Conservation (phyloP, 768 basidiomycete species). For the Boletellus emodensis region DNA sequence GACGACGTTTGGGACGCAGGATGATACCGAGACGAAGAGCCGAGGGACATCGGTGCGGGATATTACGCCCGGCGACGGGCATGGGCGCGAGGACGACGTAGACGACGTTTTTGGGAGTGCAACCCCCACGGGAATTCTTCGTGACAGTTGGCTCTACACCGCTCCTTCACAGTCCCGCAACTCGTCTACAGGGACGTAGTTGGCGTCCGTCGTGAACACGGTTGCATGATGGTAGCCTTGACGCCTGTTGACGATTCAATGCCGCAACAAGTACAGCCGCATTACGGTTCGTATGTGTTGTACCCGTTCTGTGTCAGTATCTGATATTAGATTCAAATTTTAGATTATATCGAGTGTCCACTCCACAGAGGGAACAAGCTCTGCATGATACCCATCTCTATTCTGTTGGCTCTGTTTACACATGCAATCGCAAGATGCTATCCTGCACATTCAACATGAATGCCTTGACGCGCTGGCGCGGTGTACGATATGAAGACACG, state of each 20-base stretch:
- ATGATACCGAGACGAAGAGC: constrained; percentile 15
- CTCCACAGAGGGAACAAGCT: too few relatives aligned
- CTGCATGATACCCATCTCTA: neutral
- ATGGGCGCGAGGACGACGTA: constrained; percentile 1
- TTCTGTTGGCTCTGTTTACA: neutral
- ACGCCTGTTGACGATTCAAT: constrained; percentile 5
- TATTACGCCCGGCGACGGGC: neutral
- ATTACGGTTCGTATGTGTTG: constrained; percentile 12
- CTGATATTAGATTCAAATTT: neutral
- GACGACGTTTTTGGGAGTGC: constrained; percentile 12
- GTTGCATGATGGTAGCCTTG: neutral
- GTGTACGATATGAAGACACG: constrained; percentile 22
- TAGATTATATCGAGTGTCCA: constrained; percentile 5
- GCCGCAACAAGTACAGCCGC: neutral
- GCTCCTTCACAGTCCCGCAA: neutral
- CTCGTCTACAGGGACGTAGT: constrained; percentile 1
- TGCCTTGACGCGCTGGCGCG: constrained; percentile 12
- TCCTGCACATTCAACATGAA: neutral
- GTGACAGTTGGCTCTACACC: constrained; percentile 11
- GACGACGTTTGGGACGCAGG: constrained; percentile 31
- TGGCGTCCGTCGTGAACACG: neutral
- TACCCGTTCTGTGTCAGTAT: neutral
- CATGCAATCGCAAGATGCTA: neutral
- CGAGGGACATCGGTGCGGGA: constrained; percentile 7
- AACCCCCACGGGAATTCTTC: neutral